Evolutionary conservation across 441 rosid species (phyloP).

Genomic region (Melastoma candidum): DNA sequence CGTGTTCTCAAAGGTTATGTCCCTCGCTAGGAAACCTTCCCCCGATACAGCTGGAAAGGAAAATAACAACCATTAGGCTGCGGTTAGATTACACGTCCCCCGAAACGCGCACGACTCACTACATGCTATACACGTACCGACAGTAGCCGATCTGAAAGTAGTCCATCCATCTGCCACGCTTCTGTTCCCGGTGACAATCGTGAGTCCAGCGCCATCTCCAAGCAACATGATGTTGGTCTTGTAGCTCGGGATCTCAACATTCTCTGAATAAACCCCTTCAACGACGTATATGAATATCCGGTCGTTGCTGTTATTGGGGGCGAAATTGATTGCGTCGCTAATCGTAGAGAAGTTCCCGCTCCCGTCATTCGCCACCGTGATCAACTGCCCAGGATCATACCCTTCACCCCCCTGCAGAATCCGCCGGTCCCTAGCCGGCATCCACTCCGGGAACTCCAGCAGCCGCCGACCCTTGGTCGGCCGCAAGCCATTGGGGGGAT

Average conservation of each 20-base stretch:
- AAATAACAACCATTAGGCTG: background rate
- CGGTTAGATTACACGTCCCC: no score
- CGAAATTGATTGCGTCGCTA: constrained; percentile 52
- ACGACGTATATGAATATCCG: constrained; percentile 39
- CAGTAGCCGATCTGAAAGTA: constrained; percentile 83
- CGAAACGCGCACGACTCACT: no score
- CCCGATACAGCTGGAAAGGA: constrained; percentile 60
- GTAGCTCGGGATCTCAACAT: constrained; percentile 26
- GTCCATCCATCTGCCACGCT: constrained; percentile 76
- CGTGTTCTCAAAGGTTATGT: constrained; percentile 49
- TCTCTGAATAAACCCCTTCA: constrained; percentile 39
- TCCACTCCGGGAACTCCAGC: constrained; percentile 35
- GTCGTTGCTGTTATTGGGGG: constrained; percentile 51
- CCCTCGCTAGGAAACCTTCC: constrained; percentile 79
- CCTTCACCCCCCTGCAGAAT: constrained; percentile 24
- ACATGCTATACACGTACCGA: constrained; percentile 30
- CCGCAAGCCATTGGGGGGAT: background rate
- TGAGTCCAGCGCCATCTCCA: constrained; percentile 57
- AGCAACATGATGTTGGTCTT: constrained; percentile 50
- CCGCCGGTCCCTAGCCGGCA: constrained; percentile 35
- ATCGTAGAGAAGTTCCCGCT: constrained; percentile 57
- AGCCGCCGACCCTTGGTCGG: constrained; percentile 18
- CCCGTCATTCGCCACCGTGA: constrained; percentile 64
- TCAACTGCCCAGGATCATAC: constrained; percentile 23
- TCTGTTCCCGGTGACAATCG: constrained; percentile 52